phyloP scores from a whole-genome alignment of 2,329 filamentous ascomycete genomes.

The Stagonosporopsis tanaceti region DNA sequence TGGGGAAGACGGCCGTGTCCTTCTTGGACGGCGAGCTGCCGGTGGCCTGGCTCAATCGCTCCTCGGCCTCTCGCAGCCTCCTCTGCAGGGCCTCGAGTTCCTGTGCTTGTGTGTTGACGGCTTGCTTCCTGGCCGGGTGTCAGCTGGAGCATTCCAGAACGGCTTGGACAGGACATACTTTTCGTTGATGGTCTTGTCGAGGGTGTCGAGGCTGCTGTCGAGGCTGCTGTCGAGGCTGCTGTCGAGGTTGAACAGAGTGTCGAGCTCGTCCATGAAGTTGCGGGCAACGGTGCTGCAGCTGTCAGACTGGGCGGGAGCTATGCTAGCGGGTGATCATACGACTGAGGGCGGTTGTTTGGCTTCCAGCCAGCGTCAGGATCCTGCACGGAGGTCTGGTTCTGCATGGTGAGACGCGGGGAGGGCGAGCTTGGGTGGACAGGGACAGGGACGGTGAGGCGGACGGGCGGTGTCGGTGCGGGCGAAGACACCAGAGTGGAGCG shows the following conservation, averaged over 20 bases:
- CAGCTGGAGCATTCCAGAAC: conserved; percentile 3
- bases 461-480: background rate
- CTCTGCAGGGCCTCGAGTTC: conserved; percentile 89
- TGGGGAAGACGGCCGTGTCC: conserved; percentile 35
- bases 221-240: conserved; percentile 68
- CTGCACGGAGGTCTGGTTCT: conserved; percentile 17
- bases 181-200: conserved; percentile 78
- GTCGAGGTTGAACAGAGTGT: conserved; percentile 89
- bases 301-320: conserved; percentile 36
- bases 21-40: conserved; percentile 42
- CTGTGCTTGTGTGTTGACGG: conserved; percentile 74
- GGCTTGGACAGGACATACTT: conserved; percentile 68
- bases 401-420: conserved; percentile 35
- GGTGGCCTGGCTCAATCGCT: conserved; percentile 64
- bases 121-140: conserved; percentile 71
- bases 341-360: conserved; percentile 81
- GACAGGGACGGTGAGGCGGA: conserved; percentile 7
- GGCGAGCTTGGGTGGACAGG: conserved; percentile 17
- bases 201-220: conserved; percentile 67
- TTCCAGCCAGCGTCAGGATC: conserved; percentile 78
- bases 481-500: background rate
- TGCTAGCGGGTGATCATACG: conserved; percentile 64
- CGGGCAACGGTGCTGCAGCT: conserved; percentile 78
- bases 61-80: conserved; percentile 83
- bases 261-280: conserved; percentile 84